Conservation (phyloP, 805 yeast genomes). For the Kazachstania taianensis region DNA sequence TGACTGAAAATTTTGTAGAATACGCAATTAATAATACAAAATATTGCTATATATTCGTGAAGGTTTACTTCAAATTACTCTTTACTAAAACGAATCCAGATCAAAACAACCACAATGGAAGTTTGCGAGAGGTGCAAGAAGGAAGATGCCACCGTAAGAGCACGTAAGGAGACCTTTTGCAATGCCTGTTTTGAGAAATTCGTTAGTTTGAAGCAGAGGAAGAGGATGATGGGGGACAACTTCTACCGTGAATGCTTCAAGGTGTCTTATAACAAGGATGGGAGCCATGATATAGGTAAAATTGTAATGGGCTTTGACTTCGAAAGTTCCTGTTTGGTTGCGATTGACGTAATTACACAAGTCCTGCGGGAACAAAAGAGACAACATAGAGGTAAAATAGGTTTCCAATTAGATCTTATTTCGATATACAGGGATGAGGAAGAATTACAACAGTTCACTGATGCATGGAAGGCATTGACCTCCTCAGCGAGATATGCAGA, state of each 20-base stretch:
- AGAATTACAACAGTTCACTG: slow-evolving; percentile 10
- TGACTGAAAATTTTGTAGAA: too few species aligned
- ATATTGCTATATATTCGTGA: too few species aligned
- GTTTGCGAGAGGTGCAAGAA: slow-evolving; percentile 21
- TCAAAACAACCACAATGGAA: not conserved
- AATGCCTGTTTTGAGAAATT: slow-evolving; percentile 57
- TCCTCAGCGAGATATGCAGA: slow-evolving; percentile 13
- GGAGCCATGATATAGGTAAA: slow-evolving; percentile 18
- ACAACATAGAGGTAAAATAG: slow-evolving; percentile 57
- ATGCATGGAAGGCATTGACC: slow-evolving; percentile 8
- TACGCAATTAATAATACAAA: too few species aligned
- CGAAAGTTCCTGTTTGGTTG: slow-evolving; percentile 54
- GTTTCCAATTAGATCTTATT: slow-evolving; percentile 50
- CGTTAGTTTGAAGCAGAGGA: slow-evolving; percentile 69
- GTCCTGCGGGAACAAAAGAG: slow-evolving; percentile 50
- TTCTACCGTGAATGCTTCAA: slow-evolving; percentile 60
- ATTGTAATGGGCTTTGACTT: slow-evolving; percentile 52
- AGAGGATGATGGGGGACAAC: slow-evolving; percentile 56
- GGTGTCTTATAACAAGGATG: slow-evolving; percentile 32
- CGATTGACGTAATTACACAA: slow-evolving; percentile 56
- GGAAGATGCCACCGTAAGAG: slow-evolving; percentile 11
- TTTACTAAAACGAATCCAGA: too few species aligned
- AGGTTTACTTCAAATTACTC: too few species aligned
- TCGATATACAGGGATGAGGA: slow-evolving; percentile 21
- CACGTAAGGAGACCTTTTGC: slow-evolving; percentile 28